Evolutionary conservation across 768 basidiomycete species (phyloP).

Genomic region (Kwoniella bestiolae): DNA sequence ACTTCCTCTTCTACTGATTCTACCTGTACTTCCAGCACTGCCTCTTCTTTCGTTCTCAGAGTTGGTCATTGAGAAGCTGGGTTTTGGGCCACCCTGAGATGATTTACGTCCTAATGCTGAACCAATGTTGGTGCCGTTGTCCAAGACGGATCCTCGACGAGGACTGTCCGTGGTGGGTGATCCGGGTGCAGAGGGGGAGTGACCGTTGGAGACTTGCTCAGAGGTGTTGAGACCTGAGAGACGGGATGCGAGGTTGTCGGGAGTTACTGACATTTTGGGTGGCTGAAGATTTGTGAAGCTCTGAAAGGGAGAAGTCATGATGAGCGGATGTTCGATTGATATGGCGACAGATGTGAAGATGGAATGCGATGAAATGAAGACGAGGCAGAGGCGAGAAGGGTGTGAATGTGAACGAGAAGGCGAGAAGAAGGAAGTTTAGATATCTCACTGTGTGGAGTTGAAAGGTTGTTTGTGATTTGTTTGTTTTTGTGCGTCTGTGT

Average conservation of each 20-base stretch:
- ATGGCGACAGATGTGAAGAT: background rate
- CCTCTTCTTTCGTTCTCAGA: constrained; percentile 32
- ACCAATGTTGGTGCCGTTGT: constrained; percentile 52
- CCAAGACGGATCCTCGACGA: constrained; percentile 28
- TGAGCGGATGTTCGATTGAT: background rate
- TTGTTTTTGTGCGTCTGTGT: background rate
- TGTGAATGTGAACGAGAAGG: background rate
- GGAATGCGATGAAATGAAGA: background rate
- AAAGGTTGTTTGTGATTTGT: background rate
- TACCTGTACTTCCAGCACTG: constrained; percentile 22
- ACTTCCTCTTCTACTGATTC: constrained; percentile 51
- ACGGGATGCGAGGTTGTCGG: constrained; percentile 18
- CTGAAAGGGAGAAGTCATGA: constrained; percentile 17
- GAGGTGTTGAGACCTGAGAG: constrained; percentile 20
- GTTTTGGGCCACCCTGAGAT: constrained; percentile 16
- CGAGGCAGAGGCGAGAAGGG: background rate
- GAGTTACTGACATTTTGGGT: constrained; percentile 11
- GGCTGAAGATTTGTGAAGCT: constrained; percentile 14
- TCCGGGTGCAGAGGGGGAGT: constrained; percentile 14
- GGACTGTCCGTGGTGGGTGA: constrained; percentile 8
- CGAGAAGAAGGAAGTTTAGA: background rate
- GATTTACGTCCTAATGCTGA: constrained; percentile 40
- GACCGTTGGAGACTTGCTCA: constrained; percentile 1
- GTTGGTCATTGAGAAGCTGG: constrained; percentile 30
- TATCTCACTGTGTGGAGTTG: constrained; percentile 1